Conservation (phyloP, 306 rosid species). For the Delonix regia region DNA sequence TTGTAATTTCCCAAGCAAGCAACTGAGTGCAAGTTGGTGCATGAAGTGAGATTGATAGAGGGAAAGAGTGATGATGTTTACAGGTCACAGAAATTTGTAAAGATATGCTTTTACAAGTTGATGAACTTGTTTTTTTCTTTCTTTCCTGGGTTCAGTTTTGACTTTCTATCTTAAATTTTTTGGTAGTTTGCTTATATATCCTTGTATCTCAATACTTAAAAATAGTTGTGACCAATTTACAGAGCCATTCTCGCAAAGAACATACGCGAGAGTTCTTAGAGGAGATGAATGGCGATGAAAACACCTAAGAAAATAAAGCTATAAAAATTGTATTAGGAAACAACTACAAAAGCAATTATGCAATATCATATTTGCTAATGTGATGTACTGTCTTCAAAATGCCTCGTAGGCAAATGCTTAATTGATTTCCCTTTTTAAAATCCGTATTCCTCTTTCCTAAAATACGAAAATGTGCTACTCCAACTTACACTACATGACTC, state of each 20-base stretch:
- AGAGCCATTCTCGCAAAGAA: not conserved
- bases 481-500: too few species aligned
- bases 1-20: constrained; percentile 34
- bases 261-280: not conserved
- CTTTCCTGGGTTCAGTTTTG: constrained; percentile 22
- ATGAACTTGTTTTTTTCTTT: not conserved
- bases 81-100: constrained; percentile 20
- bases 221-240: too few species aligned
- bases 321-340: too few species aligned
- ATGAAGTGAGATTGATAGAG: constrained; percentile 22
- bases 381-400: too few species aligned
- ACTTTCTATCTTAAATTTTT: not conserved
- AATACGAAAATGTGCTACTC: too few species aligned
- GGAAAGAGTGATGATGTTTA: constrained; percentile 27
- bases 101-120: not conserved
- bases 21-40: constrained; percentile 35
- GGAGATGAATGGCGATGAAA: not conserved
- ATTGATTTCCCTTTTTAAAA: too few species aligned
- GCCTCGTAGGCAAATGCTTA: too few species aligned
- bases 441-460: too few species aligned
- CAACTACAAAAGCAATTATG: too few species aligned
- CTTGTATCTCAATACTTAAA: not conserved
- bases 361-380: too few species aligned
- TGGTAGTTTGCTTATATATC: not conserved
- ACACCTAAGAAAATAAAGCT: too few species aligned